Percentiles rank a stretch among this genome's conserved stretches.
Conservation (phyloP, 2,329 filamentous ascomycete species). For the Myotisia sp. region DNA sequence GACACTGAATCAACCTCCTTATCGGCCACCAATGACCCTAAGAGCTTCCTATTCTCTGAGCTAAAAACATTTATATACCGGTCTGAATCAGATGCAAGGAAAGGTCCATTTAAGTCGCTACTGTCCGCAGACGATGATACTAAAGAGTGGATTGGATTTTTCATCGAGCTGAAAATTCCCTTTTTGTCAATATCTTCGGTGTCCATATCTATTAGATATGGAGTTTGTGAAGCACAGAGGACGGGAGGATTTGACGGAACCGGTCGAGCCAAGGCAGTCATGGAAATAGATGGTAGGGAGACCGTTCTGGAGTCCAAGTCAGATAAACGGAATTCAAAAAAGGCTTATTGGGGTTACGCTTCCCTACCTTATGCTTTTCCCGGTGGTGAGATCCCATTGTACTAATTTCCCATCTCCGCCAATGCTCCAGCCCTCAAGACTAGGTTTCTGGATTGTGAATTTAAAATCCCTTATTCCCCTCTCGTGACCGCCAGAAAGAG, state of each 20-base stretch:
- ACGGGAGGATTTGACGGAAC: conserved; percentile 29
- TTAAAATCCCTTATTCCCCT: conserved; percentile 38
- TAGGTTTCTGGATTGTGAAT: conserved; percentile 29
- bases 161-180: conserved; percentile 35
- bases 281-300: conserved; percentile 29
- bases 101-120: conserved; percentile 23
- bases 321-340: background rate
- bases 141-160: conserved; percentile 35
- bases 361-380: conserved; percentile 30
- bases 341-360: background rate
- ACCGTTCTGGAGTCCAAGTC: conserved; percentile 24
- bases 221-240: conserved; percentile 38
- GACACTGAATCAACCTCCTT: conserved; percentile 31
- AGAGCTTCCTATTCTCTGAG: conserved; percentile 27
- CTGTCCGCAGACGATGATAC: conserved; percentile 24
- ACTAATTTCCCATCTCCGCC: conserved; percentile 39
- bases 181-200: conserved; percentile 24
- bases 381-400: conserved; percentile 37
- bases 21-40: conserved; percentile 36
- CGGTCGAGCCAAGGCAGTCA: conserved; percentile 29
- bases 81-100: conserved; percentile 37
- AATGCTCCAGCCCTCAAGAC: conserved; percentile 38
- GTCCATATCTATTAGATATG: conserved; percentile 32
- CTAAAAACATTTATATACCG: conserved; percentile 39
- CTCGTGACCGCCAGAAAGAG: conserved; percentile 33